Evolutionary conservation across 2,329 filamentous ascomycete genomes (phyloP), one percentile per base, ranked within the genome.

Genomic region (Boeremia exigua): DNA sequence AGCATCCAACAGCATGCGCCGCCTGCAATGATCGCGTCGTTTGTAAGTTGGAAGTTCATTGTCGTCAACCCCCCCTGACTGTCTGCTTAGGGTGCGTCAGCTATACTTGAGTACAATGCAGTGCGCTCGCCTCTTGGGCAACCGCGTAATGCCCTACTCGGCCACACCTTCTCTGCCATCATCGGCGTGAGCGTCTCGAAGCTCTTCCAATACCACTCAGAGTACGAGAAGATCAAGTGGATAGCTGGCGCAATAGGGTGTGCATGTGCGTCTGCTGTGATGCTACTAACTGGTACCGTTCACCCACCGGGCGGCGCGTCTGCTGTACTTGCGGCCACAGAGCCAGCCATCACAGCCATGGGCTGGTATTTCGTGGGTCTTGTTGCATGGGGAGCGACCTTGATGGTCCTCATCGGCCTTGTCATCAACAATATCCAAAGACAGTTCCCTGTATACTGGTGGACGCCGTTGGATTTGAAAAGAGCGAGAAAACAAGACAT

Each of bases 261-360:
- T 58, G 79, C 74, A 0, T 60, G 70, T 8, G 75, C 80, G 4
- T 79, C 76, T 6, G 68, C 76, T 23, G 73, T 77, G 12, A 82
- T 82, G 80, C 71, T 77, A 6, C 58, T 80, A 30, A 81, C 80
- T 4, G 77, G 78, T 40, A 81, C 79, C 1, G 74, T 81, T 1
- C 79, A 82, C 61, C 80, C 80, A n/a, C 80, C 80, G 7, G 80
- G 79, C 15, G 80, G 80, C 19, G 80, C 80, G 0, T 81, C 79
- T 9, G 79, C 80, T 2, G 73, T 81, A 1, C 65, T 82, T 23
- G 79, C 80, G 1, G 75, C 75, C 6, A 78, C 76, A 4, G 69
- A 77, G 3, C 65, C 75, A 2, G 62, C 68, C 2, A 72, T 80
- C 25, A 77, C 73, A 12, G 70, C 64, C 0, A 74, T 82, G 72